These are phyloP conservation scores for Lactifluus subvellereus DNA, from an alignment of 768 basidiomycete species.

Conservation along the genomic window DNA sequence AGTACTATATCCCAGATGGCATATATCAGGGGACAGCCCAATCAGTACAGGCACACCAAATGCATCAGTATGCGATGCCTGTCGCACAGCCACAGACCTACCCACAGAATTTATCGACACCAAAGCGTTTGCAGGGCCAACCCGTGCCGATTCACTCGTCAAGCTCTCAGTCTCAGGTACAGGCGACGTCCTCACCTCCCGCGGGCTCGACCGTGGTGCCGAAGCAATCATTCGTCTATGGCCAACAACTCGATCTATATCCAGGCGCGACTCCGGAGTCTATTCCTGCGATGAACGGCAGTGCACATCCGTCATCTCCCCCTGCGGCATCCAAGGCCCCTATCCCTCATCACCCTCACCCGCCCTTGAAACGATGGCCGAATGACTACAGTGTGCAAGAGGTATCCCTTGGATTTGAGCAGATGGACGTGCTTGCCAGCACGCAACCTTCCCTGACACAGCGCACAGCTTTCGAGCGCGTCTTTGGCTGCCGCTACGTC, in stretches of 20 bases:
- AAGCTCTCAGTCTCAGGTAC: slow-evolving; percentile 7
- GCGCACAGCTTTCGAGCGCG: slow-evolving; percentile 60
- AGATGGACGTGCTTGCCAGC: slow-evolving; percentile 38
- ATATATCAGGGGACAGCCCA: slow-evolving; percentile 18
- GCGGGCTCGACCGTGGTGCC: neutral
- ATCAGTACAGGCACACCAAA: slow-evolving; percentile 5
- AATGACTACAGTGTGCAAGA: slow-evolving; percentile 70
- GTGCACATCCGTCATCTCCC: slow-evolving; percentile 26
- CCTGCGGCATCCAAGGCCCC: slow-evolving; percentile 25
- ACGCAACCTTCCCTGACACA: slow-evolving; percentile 47
- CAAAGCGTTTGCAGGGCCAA: slow-evolving; percentile 21
- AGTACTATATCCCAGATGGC: slow-evolving; percentile 20
- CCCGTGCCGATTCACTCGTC: slow-evolving; percentile 11
- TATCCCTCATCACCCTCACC: slow-evolving; percentile 48
- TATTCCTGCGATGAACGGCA: slow-evolving; percentile 18
- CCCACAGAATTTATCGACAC: slow-evolving; percentile 22
- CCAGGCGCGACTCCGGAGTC: slow-evolving; percentile 6
- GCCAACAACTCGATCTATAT: slow-evolving; percentile 12
- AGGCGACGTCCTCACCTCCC: slow-evolving; percentile 13
- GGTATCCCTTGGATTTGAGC: slow-evolving; percentile 52
- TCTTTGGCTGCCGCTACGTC: slow-evolving; percentile 66
- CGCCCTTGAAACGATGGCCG: slow-evolving; percentile 68
- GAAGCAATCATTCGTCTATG: slow-evolving; percentile 13
- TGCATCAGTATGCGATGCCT: slow-evolving; percentile 17
- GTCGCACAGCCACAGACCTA: slow-evolving; percentile 20